These are phyloP conservation scores for Backusella sp. DNA, from an alignment of 192 early-diverging fungal species.

Conservation along the genomic window DNA sequence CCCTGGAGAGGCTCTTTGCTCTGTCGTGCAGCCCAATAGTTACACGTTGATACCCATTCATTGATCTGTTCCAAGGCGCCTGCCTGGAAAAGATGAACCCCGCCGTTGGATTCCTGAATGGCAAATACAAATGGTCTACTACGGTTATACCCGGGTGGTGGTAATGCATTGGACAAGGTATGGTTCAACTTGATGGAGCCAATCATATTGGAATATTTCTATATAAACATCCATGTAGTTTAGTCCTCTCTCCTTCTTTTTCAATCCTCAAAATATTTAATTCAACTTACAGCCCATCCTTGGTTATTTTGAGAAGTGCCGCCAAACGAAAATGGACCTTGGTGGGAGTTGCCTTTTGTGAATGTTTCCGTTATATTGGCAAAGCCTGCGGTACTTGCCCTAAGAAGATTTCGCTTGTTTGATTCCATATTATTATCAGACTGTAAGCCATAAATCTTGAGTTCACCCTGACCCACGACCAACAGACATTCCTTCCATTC, in stretches of 20 bases:
- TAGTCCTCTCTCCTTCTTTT: too few species aligned
- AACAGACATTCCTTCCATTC: slow-evolving; percentile 82
- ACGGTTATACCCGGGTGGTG: slow-evolving; percentile 81
- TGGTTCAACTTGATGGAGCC: slow-evolving; percentile 68
- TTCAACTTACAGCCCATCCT: slow-evolving; percentile 14
- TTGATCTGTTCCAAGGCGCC: slow-evolving; percentile 64
- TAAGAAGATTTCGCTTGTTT: slow-evolving; percentile 26
- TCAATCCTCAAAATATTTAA: background rate
- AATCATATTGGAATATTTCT: slow-evolving; percentile 39
- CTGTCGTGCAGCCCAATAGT: slow-evolving; percentile 92
- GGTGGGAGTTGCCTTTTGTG: background rate
- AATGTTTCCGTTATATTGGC: slow-evolving; percentile 27
- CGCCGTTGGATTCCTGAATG: slow-evolving; percentile 75
- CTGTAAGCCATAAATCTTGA: slow-evolving; percentile 81
- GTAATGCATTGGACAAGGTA: slow-evolving; percentile 81
- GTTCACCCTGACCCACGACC: slow-evolving; percentile 69
- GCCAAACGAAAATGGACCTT: background rate
- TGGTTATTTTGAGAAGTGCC: background rate
- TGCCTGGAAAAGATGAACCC: slow-evolving; percentile 88
- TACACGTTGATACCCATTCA: slow-evolving; percentile 87
- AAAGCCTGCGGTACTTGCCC: slow-evolving; percentile 30
- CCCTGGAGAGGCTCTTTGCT: slow-evolving; percentile 89
- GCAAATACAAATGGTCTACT: slow-evolving; percentile 82
- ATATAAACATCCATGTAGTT: background rate
- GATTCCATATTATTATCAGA: slow-evolving; percentile 38